Evolutionary conservation across 176 grass and related monocot species (phyloP).

Genomic region (Bromus sterilis): DNA sequence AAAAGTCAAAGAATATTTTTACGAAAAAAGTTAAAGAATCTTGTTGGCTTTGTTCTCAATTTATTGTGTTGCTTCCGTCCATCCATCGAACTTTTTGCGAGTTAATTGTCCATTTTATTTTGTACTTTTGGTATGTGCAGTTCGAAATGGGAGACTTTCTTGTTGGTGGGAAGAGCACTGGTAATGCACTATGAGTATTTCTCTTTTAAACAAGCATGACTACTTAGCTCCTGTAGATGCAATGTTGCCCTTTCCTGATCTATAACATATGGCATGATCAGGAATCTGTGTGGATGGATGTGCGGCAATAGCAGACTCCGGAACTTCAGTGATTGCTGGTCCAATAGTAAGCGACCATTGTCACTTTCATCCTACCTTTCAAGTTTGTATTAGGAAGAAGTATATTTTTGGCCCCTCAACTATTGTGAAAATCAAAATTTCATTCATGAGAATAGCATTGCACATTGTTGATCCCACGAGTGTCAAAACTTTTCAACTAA

Average conservation of each 20-base stretch:
- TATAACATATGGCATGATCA: constrained; percentile 4
- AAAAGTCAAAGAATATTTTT: background rate
- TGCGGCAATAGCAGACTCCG: constrained; percentile 83
- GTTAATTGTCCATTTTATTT: background rate
- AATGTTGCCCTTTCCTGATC: background rate
- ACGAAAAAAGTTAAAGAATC: background rate
- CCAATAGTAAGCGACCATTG: constrained; percentile 48
- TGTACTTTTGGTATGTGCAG: constrained; percentile 16
- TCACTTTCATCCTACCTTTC: background rate
- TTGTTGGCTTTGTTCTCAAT: background rate
- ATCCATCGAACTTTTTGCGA: background rate
- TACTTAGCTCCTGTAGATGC: background rate
- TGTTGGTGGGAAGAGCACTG: constrained; percentile 49
- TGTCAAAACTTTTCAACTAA: no score
- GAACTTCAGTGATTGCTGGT: constrained; percentile 85
- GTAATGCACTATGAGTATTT: constrained; percentile 30
- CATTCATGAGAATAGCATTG: background rate
- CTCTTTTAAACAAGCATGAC: background rate
- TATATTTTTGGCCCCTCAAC: background rate
- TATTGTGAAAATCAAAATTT: background rate
- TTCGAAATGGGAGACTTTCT: constrained; percentile 87
- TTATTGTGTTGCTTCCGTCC: background rate
- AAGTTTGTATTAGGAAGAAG: background rate
- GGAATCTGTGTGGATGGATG: constrained; percentile 81
- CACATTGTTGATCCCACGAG: background rate